Conservation (phyloP, 2,329 filamentous ascomycete genomes). For the Arachnomyces sp. region DNA sequence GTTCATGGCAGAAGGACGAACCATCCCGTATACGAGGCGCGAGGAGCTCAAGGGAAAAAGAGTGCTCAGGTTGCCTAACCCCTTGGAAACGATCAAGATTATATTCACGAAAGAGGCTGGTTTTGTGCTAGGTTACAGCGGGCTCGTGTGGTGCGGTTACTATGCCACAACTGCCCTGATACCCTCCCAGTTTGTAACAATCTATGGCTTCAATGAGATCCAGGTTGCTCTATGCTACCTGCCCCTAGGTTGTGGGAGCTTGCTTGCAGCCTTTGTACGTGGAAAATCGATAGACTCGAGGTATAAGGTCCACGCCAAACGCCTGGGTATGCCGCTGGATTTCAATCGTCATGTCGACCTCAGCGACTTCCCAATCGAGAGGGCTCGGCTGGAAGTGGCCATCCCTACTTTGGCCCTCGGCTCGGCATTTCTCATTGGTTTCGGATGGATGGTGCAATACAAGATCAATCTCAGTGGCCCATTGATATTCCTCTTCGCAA, state of each 20-base stretch:
- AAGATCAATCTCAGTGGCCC: conserved; percentile 42
- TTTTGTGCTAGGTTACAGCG: conserved; percentile 30
- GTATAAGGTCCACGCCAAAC: too few species aligned
- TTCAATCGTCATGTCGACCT: conserved; percentile 48
- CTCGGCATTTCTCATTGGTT: conserved; percentile 40
- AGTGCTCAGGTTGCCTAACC: conserved; percentile 28
- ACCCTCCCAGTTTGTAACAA: conserved; percentile 37
- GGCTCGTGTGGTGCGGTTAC: conserved; percentile 40
- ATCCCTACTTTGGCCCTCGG: conserved; percentile 40
- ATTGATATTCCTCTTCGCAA: conserved; percentile 44
- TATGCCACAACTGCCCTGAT: conserved; percentile 40
- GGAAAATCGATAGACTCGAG: too few species aligned
- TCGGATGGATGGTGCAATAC: conserved; percentile 47
- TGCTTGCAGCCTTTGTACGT: not conserved
- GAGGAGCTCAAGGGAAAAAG: conserved; percentile 18
- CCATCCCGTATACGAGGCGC: not conserved
- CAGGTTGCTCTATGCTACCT: conserved; percentile 34
- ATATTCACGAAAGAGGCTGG: conserved; percentile 29
- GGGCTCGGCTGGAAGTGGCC: conserved; percentile 31
- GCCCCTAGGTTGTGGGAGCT: conserved; percentile 19
- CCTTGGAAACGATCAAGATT: conserved; percentile 30
- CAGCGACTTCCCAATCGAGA: conserved; percentile 44
- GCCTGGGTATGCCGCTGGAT: not conserved
- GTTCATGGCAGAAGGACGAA: conserved; percentile 7
- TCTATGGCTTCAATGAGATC: conserved; percentile 42